phyloP scores from a whole-genome alignment of 352 stramenopile genomes.

The Pythium rishiriense region DNA sequence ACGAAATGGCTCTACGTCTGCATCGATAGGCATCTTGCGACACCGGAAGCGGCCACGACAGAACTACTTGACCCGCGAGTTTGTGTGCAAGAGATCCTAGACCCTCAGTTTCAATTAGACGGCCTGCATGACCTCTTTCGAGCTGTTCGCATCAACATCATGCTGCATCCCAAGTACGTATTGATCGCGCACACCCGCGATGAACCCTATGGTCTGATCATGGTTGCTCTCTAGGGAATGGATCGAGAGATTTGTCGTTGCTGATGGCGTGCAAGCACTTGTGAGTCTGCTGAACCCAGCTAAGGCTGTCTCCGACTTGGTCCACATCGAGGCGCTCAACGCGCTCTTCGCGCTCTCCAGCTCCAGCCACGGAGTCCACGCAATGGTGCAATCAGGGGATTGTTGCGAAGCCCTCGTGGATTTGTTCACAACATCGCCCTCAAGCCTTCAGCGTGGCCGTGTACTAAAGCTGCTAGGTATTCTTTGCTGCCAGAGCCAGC shows the following conservation, averaged over 20 bases:
- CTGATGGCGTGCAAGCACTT: conserved; percentile 43
- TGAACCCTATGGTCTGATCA: background rate
- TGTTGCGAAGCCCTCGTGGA: conserved; percentile 34
- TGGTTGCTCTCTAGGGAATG: conserved; percentile 36
- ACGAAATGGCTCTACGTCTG: conserved; percentile 78
- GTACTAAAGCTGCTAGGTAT: conserved; percentile 37
- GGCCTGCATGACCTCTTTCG: conserved; percentile 51
- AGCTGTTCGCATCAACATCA: conserved; percentile 62
- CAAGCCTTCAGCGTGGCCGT: conserved; percentile 28
- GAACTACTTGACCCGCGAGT: conserved; percentile 53
- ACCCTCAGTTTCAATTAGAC: conserved; percentile 37
- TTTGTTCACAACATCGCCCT: conserved; percentile 12
- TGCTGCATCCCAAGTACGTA: conserved; percentile 49
- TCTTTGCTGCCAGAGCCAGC: conserved; percentile 37
- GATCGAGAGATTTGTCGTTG: conserved; percentile 52
- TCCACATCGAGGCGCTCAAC: conserved; percentile 43
- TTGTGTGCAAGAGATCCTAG: conserved; percentile 50
- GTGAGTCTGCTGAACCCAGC: conserved; percentile 35
- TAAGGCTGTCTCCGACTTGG: conserved; percentile 26
- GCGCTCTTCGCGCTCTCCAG: conserved; percentile 53
- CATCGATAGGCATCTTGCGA: conserved; percentile 47
- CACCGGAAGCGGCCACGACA: conserved; percentile 30
- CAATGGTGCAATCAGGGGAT: conserved; percentile 32
- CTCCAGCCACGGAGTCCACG: conserved; percentile 30
- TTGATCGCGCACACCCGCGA: too few relatives aligned